Base-by-base conservation (phyloP, 805 yeast species). In the Pichia membranifaciens region DNA sequence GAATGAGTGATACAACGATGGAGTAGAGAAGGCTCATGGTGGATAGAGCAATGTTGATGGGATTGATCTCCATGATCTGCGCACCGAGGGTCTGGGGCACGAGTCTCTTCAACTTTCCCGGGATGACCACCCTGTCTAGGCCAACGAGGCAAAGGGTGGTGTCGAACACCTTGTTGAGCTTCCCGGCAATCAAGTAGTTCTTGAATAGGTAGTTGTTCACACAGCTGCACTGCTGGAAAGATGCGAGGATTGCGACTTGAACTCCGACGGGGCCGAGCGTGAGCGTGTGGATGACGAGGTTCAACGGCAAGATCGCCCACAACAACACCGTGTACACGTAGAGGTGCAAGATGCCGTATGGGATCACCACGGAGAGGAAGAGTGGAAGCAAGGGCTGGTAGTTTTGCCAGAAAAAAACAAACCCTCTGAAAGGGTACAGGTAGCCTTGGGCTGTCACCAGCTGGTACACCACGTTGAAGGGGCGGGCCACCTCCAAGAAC, bases 81-180 rank as follows among this genome's bases (percentile, higher is more conserved):
- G 64, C 61, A 10, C 58, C 59, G 38, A 61, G 57, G 3, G 57
- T 44, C 16, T 58, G 56, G 2, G 54, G 55, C 13, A 64, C 66
- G 9, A 60, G 53, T 40, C 69, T 54, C 47, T 58, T 59, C 41
- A 65, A 45, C 46, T 60, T 65, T 5, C 68, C 69, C 0, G 67
- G 65, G n/a, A 59, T 51, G n/a, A 64, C 68, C 4, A 62, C 50
- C 2, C 43, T 36, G 38, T 60, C 61, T 34, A 61, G 50, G 0
- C 64, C 65, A 29, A 55, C 54, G 9, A 53, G 42, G 43, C 66
- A 63, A 36, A 65, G 44, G 10, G 64, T 55, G 4, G 48, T 47
- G 44, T 63, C 65, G 47, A 62, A 63, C 6, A 59, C 32, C 12
- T 45, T 50, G 34, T 54, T 56, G 52, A 61, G 48, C 39, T 61